Base-by-base conservation (phyloP, 306 rosid genomes). In the Fragaria ananassa region DNA sequence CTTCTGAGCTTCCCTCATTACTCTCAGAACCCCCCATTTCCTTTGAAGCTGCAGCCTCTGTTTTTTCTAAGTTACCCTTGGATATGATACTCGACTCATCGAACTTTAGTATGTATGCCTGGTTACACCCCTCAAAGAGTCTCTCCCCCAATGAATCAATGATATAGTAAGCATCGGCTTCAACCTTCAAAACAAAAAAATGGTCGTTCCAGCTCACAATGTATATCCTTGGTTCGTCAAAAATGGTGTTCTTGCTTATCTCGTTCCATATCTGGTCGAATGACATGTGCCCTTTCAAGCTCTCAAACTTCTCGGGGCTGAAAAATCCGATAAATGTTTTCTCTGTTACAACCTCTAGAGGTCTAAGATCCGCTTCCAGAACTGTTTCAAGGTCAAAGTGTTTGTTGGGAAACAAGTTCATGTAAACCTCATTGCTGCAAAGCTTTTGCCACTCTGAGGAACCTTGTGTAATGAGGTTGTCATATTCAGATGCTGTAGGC, bases 131-230 rank as follows among this genome's bases (percentile, higher is more conserved):
- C 17, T 89, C 96, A 71, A 76, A 87, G 21, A 94, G 90, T 70
- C 97, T 75, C 83, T 83, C 90, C 0, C 98, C 96, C 49, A 87
- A 69, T 0, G 96, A 88, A 71, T 91, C 98, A 23, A 94, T 74
- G 4, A 94, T 82, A 44, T 94, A 90, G 76, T 75, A 94, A 60
- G 94, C 89, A 41, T 86, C 73, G 18, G 78, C 82, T 50, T 87
- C 97, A 18, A 85, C 82, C 85, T 90, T 90, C 73, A 94, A 62
- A 44, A 90, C 90, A 12, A 90, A 94, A 86, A 91, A 91, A 79
- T 94, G 97, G 78, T 91, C 97, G 5, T 94, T 91, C 98, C 96
- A 94, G 78, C 96, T 87, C 60, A 91, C 93, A 37, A 94, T 90
- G 88, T 88, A 94, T 75, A 94, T 72, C 25, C 78, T 83, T 3